phyloP scores from a whole-genome alignment of 2,329 filamentous ascomycete species.

The Byssochlamys sp. region DNA sequence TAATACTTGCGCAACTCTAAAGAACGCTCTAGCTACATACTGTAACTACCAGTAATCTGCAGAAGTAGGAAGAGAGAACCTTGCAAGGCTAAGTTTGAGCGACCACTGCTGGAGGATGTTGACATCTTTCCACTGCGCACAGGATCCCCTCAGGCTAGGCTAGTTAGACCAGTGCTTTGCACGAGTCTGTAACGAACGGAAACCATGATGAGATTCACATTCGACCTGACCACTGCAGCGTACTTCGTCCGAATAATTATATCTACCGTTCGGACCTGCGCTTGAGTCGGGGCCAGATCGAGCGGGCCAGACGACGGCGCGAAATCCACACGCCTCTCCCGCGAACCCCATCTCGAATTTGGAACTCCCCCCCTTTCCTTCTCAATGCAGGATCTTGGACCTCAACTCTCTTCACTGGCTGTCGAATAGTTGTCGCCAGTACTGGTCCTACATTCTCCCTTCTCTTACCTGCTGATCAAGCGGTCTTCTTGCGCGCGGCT shows the following conservation, averaged over 20 bases:
- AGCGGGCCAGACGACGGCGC: background rate
- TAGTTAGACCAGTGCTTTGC: too few relatives aligned
- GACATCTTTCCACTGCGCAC: too few relatives aligned
- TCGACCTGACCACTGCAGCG: too few relatives aligned
- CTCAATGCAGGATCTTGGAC: conserved; percentile 11
- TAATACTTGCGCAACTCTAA: background rate
- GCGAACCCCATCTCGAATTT: background rate
- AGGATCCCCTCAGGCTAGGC: too few relatives aligned
- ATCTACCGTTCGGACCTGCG: background rate
- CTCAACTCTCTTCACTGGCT: background rate
- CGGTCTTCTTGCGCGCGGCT: background rate
- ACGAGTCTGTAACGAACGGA: too few relatives aligned
- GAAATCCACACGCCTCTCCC: background rate
- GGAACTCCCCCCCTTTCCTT: conserved; percentile 10
- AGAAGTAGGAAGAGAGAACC: too few relatives aligned
- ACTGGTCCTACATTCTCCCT: background rate
- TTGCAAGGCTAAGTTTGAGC: too few relatives aligned
- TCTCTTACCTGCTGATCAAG: background rate
- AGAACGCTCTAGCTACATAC: too few relatives aligned
- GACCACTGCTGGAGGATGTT: too few relatives aligned
- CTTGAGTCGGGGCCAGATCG: background rate
- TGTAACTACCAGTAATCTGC: too few relatives aligned
- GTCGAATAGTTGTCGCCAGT: background rate
- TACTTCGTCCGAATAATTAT: too few relatives aligned
- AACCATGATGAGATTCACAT: too few relatives aligned